Evolutionary conservation across 2,329 filamentous ascomycete genomes (phyloP).

Genomic region (Ramularia endophylla): DNA sequence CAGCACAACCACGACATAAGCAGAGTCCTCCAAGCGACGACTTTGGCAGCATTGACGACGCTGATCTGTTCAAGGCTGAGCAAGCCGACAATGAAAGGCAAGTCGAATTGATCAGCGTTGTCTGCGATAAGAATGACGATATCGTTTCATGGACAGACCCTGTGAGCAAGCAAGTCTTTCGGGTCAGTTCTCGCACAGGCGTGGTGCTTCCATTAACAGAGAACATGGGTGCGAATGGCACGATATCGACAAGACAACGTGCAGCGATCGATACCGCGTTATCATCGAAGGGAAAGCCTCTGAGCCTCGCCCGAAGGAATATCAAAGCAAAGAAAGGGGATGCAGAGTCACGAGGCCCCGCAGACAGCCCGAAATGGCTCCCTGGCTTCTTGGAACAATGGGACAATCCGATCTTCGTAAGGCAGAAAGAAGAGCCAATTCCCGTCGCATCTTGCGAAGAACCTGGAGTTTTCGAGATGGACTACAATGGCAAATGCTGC

Average conservation of each 20-base stretch:
- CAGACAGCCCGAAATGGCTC: conserved; percentile 46
- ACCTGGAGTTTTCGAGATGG: conserved; percentile 14
- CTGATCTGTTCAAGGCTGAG: conserved; percentile 11
- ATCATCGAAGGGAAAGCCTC: conserved; percentile 23
- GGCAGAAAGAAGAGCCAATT: conserved; percentile 27
- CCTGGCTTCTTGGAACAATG: conserved; percentile 56
- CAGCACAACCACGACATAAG: no score
- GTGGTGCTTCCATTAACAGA: conserved; percentile 24
- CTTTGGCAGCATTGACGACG: conserved; percentile 24
- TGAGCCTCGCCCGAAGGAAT: conserved; percentile 29
- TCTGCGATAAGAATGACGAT: no score
- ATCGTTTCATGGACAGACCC: conserved; percentile 57
- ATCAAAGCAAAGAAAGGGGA: conserved; percentile 1
- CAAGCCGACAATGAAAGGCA: not conserved
- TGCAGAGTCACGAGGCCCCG: not conserved
- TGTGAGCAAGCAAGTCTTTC: conserved; percentile 45
- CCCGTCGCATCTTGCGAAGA: conserved; percentile 17
- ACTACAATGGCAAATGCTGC: conserved; percentile 9
- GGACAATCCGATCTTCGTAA: conserved; percentile 71
- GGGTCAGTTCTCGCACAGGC: conserved; percentile 54
- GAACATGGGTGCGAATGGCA: no score
- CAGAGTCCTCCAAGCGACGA: conserved; percentile 20
- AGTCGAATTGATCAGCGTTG: not conserved
- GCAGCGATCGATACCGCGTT: conserved; percentile 23
- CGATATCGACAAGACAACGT: conserved; percentile 5